Evolutionary conservation across 805 yeast genomes (phyloP), one percentile per base, ranked within the genome.

Genomic region (Gaillardinia entomophila): DNA sequence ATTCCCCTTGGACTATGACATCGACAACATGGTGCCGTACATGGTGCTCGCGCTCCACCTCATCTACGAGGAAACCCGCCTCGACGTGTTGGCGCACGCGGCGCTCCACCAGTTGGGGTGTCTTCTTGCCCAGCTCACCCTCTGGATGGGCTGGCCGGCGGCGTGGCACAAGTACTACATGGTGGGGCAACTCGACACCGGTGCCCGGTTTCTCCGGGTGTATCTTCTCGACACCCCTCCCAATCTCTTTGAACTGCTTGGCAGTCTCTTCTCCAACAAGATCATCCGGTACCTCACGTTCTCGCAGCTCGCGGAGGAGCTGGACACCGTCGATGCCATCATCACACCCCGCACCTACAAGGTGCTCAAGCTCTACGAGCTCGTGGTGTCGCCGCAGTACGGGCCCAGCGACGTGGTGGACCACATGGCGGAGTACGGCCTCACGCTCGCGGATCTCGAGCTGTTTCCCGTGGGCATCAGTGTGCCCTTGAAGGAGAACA

Each of bases 71-170:
- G 97, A 90, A 38, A 53, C 71, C 28, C 68, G 71, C 32, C 60
- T 90, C 19, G 77, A 82, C 44, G 56, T 74, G 2, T 55, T 76
- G 16, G 61, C 68, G 4, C 34, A 48, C 3, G 34, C 45, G 0
- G 51, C 60, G 6, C 57, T 68, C 10, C 43, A 59, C 3, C 55
- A 56, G 20, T 45, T 89, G 18, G 77, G 82, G 0, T 16, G 58
- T 1, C 52, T 88, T 15, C 53, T 88, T n/a, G 62, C 79, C 0
- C 82, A 80, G 42, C 49, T 84, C 11, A 69, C 81, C 0, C 43
- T 63, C 10, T 75, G 85, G 79, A 73, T 81, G 75, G 78, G 83
- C 4, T 84, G 95, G 95, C 73, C 79, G 8, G 75, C 66, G 1
- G 36, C 45, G 0, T 84, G 95, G 96, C 50, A 58, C 15, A 45